Evolutionary conservation across 768 basidiomycete genomes (phyloP), one percentile per base, ranked within the genome.

Genomic region (Hygrocybe coccinea): DNA sequence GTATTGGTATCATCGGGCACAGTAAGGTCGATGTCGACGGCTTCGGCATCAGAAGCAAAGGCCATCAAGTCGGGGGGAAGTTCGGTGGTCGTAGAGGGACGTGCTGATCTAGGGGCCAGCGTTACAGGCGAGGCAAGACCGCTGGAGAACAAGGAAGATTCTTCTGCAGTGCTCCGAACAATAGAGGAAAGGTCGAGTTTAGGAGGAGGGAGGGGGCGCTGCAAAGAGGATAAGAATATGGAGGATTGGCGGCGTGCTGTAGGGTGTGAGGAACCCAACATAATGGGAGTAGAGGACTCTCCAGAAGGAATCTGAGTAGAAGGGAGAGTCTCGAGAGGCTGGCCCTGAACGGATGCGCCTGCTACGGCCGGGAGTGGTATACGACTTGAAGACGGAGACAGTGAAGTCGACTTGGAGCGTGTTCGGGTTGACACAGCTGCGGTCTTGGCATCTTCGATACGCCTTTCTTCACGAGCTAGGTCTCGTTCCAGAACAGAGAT

Each of bases 121-220:
- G 85, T 88, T 33, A 91, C 89, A 6, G 90, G 90, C 5, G 89
- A 91, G 25, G 85, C 77, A 46, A 89, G 72, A 1, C 84, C 83
- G 45, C 77, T 83, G 1, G 79, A 70, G 56, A 80, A 85, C 53
- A 82, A 64, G 5, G 79, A 71, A 5, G 75, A 78, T 61, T 89
- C 87, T 41, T 85, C 84, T 0, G 85, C 74, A n/a, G 80, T 71
- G 25, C 89, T 76, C 45, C 83, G 82, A 54, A 90, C 74, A 11
- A 83, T 70, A 1, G 86, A 76, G n/a, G 89, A 88, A 5, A 92
- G 76, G 63, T 92, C 90, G n/a, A 91, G 81, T 62, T 90, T 91
- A 52, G 80, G 80, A 17, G 86, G 86, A 55, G 86, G 76, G 4
- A 78, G 71, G 1, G 84, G 86, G 22, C 89, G 80, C 43, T 88